Evolutionary conservation across 176 grass and related monocot species (phyloP), one percentile per base, ranked within the genome.

Genomic region (Juncus effusus): DNA sequence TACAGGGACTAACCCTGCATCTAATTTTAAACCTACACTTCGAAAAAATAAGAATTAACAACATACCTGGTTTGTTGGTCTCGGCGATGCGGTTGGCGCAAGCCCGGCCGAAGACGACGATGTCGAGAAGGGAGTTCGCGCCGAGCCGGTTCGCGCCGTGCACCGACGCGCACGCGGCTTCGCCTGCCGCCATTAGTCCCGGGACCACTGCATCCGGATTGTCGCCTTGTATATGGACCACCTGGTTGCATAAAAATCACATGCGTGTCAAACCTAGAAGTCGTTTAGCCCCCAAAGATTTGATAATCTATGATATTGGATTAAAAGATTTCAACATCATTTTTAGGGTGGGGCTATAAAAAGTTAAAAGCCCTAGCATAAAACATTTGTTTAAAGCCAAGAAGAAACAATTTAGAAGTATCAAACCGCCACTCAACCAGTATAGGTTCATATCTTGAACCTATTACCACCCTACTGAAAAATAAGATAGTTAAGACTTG

Each of bases 71-170:
- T 74, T 83, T 90, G 59, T 74, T 82, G 54, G 79, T 86, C 64
- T 90, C 79, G 4, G 87, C 87, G 54, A 86, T 74, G 60, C 87
- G 82, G n/a, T 90, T 90, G 9, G 87, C 83, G 62, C 87, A 90
- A 54, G 87, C 87, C 77, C 87, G 85, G 50, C 87, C 83, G 77
- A 90, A 86, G 57, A 90, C 87, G 67, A 90, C 87, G 56, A 90
- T 90, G 50, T 90, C 87, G 45, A 90, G 87, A 65, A 90, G 82
- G 50, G 87, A 90, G 63, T 90, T 90, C 68, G 87, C 87, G 62
- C 87, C 87, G 15, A 90, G 79, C 35, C 87, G 70, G 62, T 90
- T 90, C 73, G 87, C 79, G n/a, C 87, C 87, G 56, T 90, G 87
- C 50, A 90, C 87, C 76, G 87, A 90, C 79, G 87, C 87, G 73